These are phyloP conservation scores for Crithidia thermophila DNA, from an alignment of 208 protist genomes.

Conservation along the genomic window DNA sequence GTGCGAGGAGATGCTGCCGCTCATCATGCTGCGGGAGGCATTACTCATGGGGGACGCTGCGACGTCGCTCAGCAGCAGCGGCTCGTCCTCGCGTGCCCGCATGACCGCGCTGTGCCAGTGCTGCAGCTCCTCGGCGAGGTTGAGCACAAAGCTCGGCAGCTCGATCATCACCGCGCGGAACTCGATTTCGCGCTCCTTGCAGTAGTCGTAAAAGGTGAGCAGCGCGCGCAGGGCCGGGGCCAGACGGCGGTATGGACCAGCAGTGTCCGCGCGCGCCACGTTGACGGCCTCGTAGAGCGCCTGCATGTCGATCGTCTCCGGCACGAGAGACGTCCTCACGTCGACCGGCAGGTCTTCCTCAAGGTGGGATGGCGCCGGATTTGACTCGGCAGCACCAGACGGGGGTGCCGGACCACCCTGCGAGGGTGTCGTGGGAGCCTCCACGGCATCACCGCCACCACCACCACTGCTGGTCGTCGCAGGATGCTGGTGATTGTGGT, in stretches of 20 bases:
- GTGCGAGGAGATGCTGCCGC: background rate
- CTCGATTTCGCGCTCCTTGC: conserved; percentile 38
- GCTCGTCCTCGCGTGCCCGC: conserved; percentile 18
- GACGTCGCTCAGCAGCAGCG: background rate
- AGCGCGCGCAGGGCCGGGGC: conserved; percentile 25
- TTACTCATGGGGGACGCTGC: background rate
- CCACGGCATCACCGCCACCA: too few species aligned
- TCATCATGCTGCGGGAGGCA: background rate
- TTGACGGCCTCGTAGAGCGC: background rate
- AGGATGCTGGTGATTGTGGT: too few species aligned
- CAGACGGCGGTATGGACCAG: conserved; percentile 6
- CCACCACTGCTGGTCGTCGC: too few species aligned
- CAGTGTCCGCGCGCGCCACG: background rate
- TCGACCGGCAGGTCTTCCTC: conserved; percentile 22
- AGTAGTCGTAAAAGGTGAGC: conserved; percentile 52
- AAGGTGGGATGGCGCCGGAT: too few species aligned
- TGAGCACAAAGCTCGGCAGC: conserved; percentile 33
- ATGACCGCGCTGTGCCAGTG: conserved; percentile 14
- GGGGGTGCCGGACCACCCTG: background rate
- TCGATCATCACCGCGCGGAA: conserved; percentile 44
- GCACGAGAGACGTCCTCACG: conserved; percentile 12
- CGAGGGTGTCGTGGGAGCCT: too few species aligned
- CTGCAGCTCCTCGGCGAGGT: conserved; percentile 28
- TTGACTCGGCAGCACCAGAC: background rate
- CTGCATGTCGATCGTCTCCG: conserved; percentile 13